phyloP scores from a whole-genome alignment of 1,284 basidiomycete genomes.

The Volvariella surrecta region DNA sequence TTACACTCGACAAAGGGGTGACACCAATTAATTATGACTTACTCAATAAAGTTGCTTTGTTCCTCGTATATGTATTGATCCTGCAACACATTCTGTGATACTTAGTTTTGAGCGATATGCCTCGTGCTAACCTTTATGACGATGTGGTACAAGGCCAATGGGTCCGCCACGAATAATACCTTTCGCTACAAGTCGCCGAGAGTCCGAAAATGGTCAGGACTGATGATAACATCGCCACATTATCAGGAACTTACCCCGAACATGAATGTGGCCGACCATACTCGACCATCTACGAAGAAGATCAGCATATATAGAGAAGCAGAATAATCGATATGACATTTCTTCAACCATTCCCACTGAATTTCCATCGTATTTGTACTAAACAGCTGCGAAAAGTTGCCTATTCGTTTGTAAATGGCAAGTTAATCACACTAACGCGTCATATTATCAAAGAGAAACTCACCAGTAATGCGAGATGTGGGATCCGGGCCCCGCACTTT shows the following conservation, averaged over 20 bases:
- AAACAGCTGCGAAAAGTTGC: conserved; percentile 18
- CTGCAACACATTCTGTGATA: conserved; percentile 8
- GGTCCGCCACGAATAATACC: conserved; percentile 22
- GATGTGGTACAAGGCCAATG: conserved; percentile 26
- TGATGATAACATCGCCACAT: no score
- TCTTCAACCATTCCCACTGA: conserved; percentile 16
- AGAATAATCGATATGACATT: conserved; percentile 14
- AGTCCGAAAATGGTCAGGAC: no score
- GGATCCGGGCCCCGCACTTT: conserved; percentile 18
- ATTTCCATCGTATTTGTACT: conserved; percentile 20
- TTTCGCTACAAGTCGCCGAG: conserved; percentile 13
- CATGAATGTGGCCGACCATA: no score
- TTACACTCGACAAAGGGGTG: no score
- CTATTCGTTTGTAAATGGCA: conserved; percentile 9
- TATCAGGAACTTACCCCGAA: no score
- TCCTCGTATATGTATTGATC: conserved; percentile 23
- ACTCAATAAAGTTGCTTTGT: conserved; percentile 15
- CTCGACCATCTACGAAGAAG: not conserved
- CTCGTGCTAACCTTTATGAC: conserved; percentile 21
- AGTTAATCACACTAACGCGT: not conserved
- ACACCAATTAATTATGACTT: no score
- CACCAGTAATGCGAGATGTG: conserved; percentile 13
- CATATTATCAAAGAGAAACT: not conserved
- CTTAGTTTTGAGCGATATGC: not conserved
- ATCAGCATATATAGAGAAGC: not conserved